Conservation (phyloP, 768 basidiomycete genomes). For the Hericium rajendrae region DNA sequence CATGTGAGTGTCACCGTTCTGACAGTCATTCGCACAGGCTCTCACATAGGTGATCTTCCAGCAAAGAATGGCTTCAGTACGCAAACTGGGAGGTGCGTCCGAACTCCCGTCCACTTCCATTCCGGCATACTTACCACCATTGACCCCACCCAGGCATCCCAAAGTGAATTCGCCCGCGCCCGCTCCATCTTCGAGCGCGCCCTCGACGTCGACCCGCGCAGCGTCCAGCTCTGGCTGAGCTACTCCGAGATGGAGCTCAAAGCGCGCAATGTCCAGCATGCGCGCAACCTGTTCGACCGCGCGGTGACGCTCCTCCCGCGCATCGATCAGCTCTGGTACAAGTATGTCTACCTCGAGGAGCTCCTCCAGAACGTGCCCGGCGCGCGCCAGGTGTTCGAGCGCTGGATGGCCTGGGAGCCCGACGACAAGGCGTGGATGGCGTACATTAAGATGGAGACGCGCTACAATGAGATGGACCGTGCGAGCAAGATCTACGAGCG, state of each 20-base stretch:
- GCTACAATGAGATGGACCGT: slow-evolving; percentile 86
- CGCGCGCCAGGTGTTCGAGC: slow-evolving; percentile 94
- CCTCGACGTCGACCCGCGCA: slow-evolving; percentile 87
- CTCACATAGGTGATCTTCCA: slow-evolving; percentile 19
- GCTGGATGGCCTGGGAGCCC: slow-evolving; percentile 99
- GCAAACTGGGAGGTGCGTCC: slow-evolving; percentile 71
- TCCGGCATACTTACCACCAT: background rate
- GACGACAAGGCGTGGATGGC: slow-evolving; percentile 99
- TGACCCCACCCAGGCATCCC: slow-evolving; percentile 56
- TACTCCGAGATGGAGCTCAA: slow-evolving; percentile 98
- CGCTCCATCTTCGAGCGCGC: slow-evolving; percentile 96
- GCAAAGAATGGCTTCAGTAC: slow-evolving; percentile 83
- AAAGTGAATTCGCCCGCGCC: slow-evolving; percentile 92
- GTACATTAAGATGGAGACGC: slow-evolving; percentile 96
- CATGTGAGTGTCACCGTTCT: slow-evolving; percentile 40
- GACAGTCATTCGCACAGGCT: background rate
- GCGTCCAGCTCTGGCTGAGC: slow-evolving; percentile 85
- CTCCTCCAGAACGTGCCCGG: slow-evolving; percentile 93
- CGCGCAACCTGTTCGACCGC: slow-evolving; percentile 94
- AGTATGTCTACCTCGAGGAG: slow-evolving; percentile 98
- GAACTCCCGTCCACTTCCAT: background rate
- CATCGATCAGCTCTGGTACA: slow-evolving; percentile 98
- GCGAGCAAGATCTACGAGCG: slow-evolving; percentile 91
- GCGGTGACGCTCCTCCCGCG: slow-evolving; percentile 94
- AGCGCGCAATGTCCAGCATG: slow-evolving; percentile 93